Conservation (phyloP, 257 asterid species). For the Salvia splendens region DNA sequence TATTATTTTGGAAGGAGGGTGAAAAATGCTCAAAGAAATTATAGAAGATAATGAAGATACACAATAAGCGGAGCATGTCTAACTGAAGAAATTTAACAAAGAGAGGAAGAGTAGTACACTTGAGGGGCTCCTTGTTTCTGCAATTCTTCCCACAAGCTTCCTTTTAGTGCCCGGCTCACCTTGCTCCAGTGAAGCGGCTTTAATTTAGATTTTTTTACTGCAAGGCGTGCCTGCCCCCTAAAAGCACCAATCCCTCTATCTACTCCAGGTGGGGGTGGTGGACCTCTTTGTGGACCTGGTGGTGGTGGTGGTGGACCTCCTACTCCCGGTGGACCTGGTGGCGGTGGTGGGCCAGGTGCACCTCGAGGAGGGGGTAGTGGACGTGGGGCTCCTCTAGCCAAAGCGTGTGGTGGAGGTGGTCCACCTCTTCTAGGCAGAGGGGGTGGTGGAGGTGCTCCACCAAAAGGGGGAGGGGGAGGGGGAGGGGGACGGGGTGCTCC, state of each 20-base stretch:
- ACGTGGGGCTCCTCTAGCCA: slow-evolving; percentile 33
- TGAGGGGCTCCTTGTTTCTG: slow-evolving; percentile 84
- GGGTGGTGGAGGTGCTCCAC: slow-evolving; percentile 22
- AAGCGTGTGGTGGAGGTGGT: slow-evolving; percentile 36
- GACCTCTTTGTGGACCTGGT: slow-evolving; percentile 45
- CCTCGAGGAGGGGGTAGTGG: slow-evolving; percentile 45
- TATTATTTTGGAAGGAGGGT: too few relatives aligned
- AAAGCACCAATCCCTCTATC: slow-evolving; percentile 52
- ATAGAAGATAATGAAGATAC: too few relatives aligned
- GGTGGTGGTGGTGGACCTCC: slow-evolving; percentile 45
- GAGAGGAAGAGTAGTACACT: slow-evolving; percentile 58
- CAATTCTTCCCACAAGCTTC: slow-evolving; percentile 99
- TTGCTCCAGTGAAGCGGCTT: slow-evolving; percentile 99
- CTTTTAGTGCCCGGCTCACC: slow-evolving; percentile 95
- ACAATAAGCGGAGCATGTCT: slow-evolving; percentile 19
- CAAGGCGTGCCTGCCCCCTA: slow-evolving; percentile 47
- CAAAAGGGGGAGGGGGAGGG: slow-evolving; percentile 19
- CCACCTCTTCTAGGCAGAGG: slow-evolving; percentile 2
- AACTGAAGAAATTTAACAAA: slow-evolving; percentile 28
- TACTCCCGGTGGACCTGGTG: slow-evolving; percentile 38
- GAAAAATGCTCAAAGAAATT: too few relatives aligned
- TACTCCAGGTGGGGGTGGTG: slow-evolving; percentile 58
- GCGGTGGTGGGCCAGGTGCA: slow-evolving; percentile 41
- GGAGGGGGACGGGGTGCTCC: slow-evolving; percentile 21
- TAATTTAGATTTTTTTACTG: slow-evolving; percentile 57